A percentile compares a stretch with the other conserved stretches of the same genome.
These are phyloP conservation scores for Crataegus laevigata DNA, from an alignment of 306 rosid species.

Conservation along the genomic window DNA sequence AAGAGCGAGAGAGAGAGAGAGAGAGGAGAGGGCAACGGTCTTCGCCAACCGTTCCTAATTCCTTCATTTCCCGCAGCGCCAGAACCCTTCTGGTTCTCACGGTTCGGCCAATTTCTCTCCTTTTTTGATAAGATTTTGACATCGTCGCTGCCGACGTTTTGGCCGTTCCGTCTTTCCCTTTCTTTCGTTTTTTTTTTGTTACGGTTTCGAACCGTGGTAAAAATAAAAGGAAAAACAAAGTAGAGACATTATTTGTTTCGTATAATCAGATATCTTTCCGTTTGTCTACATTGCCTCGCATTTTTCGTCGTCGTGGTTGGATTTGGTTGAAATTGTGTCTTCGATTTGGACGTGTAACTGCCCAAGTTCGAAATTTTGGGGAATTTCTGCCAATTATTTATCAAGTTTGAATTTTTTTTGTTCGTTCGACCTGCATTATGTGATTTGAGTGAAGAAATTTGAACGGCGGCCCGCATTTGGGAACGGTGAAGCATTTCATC, in stretches of 20 bases:
- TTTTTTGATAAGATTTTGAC: background rate
- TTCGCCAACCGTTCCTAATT: conserved; percentile 9
- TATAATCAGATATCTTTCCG: no score
- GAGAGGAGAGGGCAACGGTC: conserved; percentile 29
- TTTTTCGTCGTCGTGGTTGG: background rate
- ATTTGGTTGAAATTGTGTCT: background rate
- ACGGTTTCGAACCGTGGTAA: no score
- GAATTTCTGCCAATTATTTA: no score
- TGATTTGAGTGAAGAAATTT: background rate
- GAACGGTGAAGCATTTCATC: background rate
- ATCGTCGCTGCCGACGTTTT: background rate
- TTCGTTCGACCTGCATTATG: background rate
- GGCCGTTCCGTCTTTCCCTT: background rate
- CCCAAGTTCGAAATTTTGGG: background rate
- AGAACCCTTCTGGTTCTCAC: conserved; percentile 1
- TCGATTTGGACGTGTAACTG: background rate
- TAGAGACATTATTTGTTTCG: no score
- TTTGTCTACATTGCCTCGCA: background rate
- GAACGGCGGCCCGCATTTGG: background rate
- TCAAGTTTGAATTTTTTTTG: no score
- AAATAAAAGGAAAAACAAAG: no score
- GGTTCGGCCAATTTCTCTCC: conserved; percentile 8
- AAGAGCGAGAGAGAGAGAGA: conserved; percentile 7
- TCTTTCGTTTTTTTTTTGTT: background rate
- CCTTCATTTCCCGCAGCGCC: conserved; percentile 9